Percentiles rank a stretch among this genome's conserved stretches.
Conservation (phyloP, 2,329 filamentous ascomycete genomes). For the Penicillium sp. region DNA sequence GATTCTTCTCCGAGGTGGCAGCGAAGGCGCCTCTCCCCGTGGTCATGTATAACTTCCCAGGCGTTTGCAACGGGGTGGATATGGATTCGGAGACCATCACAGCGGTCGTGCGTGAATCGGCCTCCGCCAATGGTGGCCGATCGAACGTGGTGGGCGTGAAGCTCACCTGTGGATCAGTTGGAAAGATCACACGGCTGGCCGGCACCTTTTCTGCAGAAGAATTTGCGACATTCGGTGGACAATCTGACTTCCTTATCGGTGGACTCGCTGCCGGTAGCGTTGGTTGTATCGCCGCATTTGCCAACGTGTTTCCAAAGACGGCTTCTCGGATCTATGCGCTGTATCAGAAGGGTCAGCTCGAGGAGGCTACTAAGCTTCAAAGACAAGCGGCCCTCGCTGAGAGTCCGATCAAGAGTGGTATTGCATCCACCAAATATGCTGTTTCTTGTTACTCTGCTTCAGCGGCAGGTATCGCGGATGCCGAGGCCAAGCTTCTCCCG, state of each 20-base stretch:
- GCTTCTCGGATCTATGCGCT: conserved; percentile 61
- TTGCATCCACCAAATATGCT: conserved; percentile 67
- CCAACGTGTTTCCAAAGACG: conserved; percentile 58
- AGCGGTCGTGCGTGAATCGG: conserved; percentile 51
- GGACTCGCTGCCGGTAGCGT: conserved; percentile 55
- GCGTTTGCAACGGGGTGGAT: conserved; percentile 67
- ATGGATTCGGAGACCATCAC: conserved; percentile 65
- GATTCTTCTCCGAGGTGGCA: conserved; percentile 62
- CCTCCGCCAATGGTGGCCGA: conserved; percentile 18
- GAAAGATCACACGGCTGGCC: conserved; percentile 60
- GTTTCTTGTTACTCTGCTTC: conserved; percentile 61
- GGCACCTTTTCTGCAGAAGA: conserved; percentile 53
- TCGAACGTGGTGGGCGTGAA: conserved; percentile 65
- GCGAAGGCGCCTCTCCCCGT: conserved; percentile 56
- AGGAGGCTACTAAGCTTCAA: conserved; percentile 63
- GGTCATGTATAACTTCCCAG: conserved; percentile 69
- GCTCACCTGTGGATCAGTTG: conserved; percentile 64
- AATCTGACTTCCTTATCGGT: conserved; percentile 68
- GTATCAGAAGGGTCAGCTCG: conserved; percentile 57
- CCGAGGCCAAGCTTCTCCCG: conserved; percentile 58
- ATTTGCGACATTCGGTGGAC: conserved; percentile 71
- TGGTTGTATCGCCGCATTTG: conserved; percentile 60
- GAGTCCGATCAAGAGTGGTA: conserved; percentile 64
- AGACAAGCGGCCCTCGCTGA: conserved; percentile 64
- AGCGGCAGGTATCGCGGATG: conserved; percentile 60